Conservation (phyloP, 768 basidiomycete genomes). For the Obba rivulosa region DNA sequence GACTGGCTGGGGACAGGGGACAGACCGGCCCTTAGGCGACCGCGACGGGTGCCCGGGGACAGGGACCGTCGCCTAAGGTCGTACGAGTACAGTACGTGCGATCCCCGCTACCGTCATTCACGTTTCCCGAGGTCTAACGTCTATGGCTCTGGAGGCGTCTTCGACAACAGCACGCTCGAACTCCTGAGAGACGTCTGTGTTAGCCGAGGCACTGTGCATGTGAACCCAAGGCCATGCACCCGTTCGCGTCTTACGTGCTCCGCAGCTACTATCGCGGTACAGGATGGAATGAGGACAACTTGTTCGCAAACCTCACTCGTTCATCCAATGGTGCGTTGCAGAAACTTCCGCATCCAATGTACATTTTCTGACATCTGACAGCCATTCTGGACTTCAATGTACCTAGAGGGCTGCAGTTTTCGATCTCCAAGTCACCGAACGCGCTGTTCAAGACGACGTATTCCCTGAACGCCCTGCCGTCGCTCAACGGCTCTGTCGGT, state of each 20-base stretch:
- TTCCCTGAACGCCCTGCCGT: conserved; percentile 89
- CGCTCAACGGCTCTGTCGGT: conserved; percentile 86
- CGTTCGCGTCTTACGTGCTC: conserved; percentile 83
- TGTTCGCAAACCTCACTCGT: conserved; percentile 85
- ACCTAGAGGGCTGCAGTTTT: conserved; percentile 74
- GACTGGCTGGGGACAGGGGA: no score
- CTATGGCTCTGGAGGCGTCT: no score
- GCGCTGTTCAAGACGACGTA: conserved; percentile 85
- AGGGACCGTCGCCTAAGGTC: no score
- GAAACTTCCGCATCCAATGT: background rate
- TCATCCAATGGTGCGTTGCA: conserved; percentile 68
- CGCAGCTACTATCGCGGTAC: conserved; percentile 88
- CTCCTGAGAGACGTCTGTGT: no score
- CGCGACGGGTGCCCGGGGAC: no score
- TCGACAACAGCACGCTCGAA: no score
- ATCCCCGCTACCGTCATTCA: no score
- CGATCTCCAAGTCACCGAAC: conserved; percentile 85
- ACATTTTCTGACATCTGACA: conserved; percentile 24
- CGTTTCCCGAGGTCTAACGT: no score
- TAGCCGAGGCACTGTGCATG: no score
- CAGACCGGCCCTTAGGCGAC: no score
- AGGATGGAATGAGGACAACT: conserved; percentile 95
- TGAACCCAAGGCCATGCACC: conserved; percentile 54
- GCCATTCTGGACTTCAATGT: conserved; percentile 91
- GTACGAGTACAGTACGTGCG: no score